Conservation (phyloP, 1,284 basidiomycete species). For the Thecaphora thlaspeos region DNA sequence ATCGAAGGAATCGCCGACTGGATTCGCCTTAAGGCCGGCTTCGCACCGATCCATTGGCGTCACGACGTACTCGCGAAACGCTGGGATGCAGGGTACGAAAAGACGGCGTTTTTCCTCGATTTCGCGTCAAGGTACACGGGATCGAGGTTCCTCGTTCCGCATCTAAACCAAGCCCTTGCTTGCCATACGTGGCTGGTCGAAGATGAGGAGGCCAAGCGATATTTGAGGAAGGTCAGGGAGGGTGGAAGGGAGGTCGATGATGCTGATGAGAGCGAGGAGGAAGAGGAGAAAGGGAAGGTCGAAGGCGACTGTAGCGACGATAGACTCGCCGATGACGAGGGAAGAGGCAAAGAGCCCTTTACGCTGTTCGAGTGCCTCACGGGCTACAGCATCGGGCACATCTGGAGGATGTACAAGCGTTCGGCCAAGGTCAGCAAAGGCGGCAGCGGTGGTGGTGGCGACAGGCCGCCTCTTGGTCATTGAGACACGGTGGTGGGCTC, state of each 20-base stretch:
- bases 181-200: conserved; percentile 12
- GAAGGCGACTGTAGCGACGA: no score
- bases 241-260: no score
- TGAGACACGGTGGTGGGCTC: no score
- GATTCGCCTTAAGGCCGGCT: conserved; percentile 13
- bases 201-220: background rate
- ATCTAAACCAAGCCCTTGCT: conserved; percentile 13
- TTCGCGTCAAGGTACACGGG: conserved; percentile 7
- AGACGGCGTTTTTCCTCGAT: conserved; percentile 21
- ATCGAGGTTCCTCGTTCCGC: conserved; percentile 13
- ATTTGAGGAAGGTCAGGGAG: no score
- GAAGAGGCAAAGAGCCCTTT: no score
- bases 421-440: no score
- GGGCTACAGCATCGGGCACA: conserved; percentile 5
- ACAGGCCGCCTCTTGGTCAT: no score
- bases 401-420: conserved; percentile 20
- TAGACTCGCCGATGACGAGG: no score
- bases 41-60: conserved; percentile 31
- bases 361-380: conserved; percentile 4
- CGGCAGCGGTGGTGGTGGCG: no score
- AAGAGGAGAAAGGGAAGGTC: no score
- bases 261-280: no score
- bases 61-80: conserved; percentile 1
- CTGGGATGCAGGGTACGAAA: conserved; percentile 29
- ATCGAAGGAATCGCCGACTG: conserved; percentile 44